Conservation (phyloP, 2,329 filamentous ascomycete genomes). For the Trichoderma guizhouense region DNA sequence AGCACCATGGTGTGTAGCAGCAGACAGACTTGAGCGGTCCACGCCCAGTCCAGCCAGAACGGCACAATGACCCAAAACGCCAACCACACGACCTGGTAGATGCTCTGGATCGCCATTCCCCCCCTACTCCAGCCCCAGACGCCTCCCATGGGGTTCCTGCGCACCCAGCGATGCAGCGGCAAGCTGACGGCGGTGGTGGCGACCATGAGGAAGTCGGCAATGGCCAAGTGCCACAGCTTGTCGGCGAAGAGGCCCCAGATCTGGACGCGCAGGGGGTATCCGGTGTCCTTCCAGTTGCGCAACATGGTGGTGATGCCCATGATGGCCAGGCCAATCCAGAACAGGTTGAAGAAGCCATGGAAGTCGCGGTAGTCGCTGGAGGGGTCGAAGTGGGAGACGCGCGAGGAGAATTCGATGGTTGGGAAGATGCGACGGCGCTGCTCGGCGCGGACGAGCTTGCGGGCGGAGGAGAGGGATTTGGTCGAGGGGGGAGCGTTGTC, state of each 20-base stretch:
- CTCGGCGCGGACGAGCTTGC: constrained; percentile 77
- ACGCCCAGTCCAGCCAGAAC: constrained; percentile 85
- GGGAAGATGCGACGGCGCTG: constrained; percentile 85
- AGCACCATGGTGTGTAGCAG: constrained; percentile 86
- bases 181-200: constrained; percentile 67
- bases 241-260: constrained; percentile 87
- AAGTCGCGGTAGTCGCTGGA: constrained; percentile 91
- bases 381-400: constrained; percentile 94
- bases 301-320: constrained; percentile 96
- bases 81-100: constrained; percentile 78
- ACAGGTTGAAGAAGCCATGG: constrained; percentile 94
- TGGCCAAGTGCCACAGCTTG: constrained; percentile 81
- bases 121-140: constrained; percentile 68
- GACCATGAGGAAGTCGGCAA: constrained; percentile 86
- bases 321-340: constrained; percentile 95
- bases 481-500: constrained; percentile 90
- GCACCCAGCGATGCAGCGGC: constrained; percentile 68
- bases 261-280: constrained; percentile 76
- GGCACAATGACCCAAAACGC: constrained; percentile 79
- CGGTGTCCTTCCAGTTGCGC: constrained; percentile 90
- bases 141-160: constrained; percentile 47
- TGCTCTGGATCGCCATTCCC: constrained; percentile 79
- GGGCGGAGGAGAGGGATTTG: constrained; percentile 78
- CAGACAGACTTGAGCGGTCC: constrained; percentile 96
- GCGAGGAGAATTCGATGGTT: constrained; percentile 83